Evolutionary conservation across 2,329 filamentous ascomycete species (phyloP), one percentile per base, ranked within the genome.

Genomic region (Fusarium cyanostomum): DNA sequence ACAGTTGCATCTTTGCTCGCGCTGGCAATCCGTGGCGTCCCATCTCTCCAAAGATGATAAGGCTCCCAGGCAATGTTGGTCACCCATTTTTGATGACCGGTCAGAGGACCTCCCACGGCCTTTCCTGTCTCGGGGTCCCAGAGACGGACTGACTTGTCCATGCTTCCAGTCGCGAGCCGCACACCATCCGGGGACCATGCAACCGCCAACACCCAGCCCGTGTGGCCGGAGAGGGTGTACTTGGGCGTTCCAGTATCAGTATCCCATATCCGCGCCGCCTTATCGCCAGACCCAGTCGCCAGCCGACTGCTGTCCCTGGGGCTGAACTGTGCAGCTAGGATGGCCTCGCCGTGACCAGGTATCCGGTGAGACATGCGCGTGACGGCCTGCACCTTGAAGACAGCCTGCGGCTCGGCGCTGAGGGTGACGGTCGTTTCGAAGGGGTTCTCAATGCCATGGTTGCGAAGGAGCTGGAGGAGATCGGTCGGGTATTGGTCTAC

Each of bases 221-320:
- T 89, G 76, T 98, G 95, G 1, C 93, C 93, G 69, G 92, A 90
- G 44, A 98, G 79, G 0, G 93, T 98, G 76, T 91, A 86, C 60
- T 92, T 86, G 0, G 94, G 93, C 10, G 93, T 97, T 43, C 94
- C 94, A 0, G 93, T 97, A 71, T 97, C 92, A 44, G 92, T 94
- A 72, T 99, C 94, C 92, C 92, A 97, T 79, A 98, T 89, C 54
- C 94, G 83, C 0, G 94, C 94, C 2, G 94, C 97, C 68, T 90
- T 90, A 73, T 99, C 95, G 42, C 95, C 95, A 60, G 90, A 92
- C 1, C 94, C 95, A 2, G 92, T 97, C 0, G 93, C 94, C 76
- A 97, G 84, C 56, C 89, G 84, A 10, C 88, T 87, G 24, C 91
- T 94, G 7, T 86, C 88, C 33, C 86, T 84, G 0, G 94, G 94